Percentiles rank a stretch among this genome's conserved stretches.
These are phyloP conservation scores for Hirsutella minnesotensis DNA, from an alignment of 2,329 filamentous ascomycete genomes.

Conservation along the genomic window DNA sequence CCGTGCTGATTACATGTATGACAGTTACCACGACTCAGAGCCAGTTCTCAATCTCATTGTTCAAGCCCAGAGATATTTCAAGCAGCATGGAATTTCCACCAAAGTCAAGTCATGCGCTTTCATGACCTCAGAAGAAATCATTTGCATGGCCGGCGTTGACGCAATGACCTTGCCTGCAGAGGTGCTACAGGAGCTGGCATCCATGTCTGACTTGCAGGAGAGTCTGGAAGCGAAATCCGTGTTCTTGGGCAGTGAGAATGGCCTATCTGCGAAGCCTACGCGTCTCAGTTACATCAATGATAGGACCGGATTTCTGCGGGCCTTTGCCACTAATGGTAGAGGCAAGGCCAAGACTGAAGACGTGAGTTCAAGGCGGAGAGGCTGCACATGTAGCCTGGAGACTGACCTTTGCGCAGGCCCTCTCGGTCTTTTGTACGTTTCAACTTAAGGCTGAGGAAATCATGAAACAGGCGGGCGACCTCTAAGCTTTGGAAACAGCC, in stretches of 20 bases:
- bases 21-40: not conserved
- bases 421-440: not conserved
- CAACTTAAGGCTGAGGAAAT: not conserved
- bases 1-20: not conserved
- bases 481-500: not conserved
- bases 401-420: not conserved
- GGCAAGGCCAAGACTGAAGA: slow-evolving; percentile 1
- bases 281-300: not conserved
- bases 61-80: not conserved
- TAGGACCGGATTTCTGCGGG: not conserved
- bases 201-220: not conserved
- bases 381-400: not conserved
- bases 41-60: not conserved
- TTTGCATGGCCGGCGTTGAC: not conserved
- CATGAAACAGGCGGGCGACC: not conserved
- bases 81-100: not conserved
- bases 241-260: not conserved
- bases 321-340: not conserved
- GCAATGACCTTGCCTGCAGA: slow-evolving; percentile 1
- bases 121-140: not conserved
- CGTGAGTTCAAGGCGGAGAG: not conserved
- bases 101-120: slow-evolving; percentile 1
- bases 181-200: not conserved
- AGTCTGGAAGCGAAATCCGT: not conserved
- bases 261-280: not conserved